Conservation (phyloP, 108 stramenopile species). For the Discostella pseudostelligera region DNA sequence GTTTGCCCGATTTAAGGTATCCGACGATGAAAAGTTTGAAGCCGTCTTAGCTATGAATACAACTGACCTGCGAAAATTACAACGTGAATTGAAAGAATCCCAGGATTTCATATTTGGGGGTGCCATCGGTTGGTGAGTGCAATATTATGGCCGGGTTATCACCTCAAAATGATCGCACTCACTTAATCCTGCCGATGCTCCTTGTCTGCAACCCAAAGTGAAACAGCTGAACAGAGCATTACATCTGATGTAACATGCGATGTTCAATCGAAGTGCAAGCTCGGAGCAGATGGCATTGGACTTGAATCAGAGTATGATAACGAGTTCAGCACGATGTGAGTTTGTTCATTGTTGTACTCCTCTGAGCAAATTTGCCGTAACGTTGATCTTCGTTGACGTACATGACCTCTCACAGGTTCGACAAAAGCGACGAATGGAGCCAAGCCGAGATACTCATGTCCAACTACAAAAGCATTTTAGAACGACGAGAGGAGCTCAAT, state of each 20-base stretch:
- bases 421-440: conserved; percentile 39
- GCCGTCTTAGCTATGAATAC: conserved; percentile 29
- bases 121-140: conserved; percentile 32
- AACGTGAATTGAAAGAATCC: conserved; percentile 31
- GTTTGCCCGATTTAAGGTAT: conserved; percentile 41
- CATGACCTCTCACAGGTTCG: conserved; percentile 1
- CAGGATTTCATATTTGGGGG: conserved; percentile 39
- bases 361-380: too few species aligned
- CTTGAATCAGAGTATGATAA: neutral
- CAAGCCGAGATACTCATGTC: conserved; percentile 46
- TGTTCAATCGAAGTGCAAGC: conserved; percentile 1
- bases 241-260: conserved; percentile 24
- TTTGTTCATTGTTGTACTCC: neutral
- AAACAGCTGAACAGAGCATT: conserved; percentile 2
- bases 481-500: conserved; percentile 30
- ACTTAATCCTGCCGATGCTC: neutral
- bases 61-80: conserved; percentile 37
- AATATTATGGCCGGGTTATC: neutral
- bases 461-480: conserved; percentile 33
- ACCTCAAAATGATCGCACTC: neutral
- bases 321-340: neutral
- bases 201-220: neutral
- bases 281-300: conserved; percentile 1
- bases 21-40: conserved; percentile 44
- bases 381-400: neutral